Conservation (phyloP, 495 filamentous ascomycete genomes). For the Tuber calosporum region DNA sequence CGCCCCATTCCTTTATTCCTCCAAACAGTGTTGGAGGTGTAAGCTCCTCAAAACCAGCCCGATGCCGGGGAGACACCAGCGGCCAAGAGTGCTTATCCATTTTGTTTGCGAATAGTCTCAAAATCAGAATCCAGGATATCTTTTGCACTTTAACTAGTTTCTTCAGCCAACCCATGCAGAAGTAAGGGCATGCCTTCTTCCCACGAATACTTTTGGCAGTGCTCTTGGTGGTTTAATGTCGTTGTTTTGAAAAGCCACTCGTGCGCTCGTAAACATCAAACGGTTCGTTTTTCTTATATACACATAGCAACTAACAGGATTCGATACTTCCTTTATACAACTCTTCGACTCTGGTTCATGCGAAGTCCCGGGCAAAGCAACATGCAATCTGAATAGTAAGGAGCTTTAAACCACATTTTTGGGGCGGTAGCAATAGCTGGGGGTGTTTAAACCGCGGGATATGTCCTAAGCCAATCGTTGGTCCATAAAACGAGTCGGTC, state of each 20-base stretch:
- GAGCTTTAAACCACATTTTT: background rate
- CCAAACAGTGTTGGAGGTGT: background rate
- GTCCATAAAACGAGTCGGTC: background rate
- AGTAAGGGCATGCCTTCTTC: background rate
- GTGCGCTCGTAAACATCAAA: background rate
- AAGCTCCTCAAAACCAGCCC: background rate
- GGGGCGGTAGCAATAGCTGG: background rate
- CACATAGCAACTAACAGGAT: background rate
- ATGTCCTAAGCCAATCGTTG: background rate
- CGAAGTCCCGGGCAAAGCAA: background rate
- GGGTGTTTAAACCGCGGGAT: background rate
- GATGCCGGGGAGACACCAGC: background rate
- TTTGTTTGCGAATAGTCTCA: background rate
- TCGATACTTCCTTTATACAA: background rate
- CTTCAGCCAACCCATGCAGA: background rate
- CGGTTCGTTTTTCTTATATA: background rate
- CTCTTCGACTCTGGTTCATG: background rate
- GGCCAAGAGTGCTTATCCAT: background rate
- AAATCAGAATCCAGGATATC: background rate
- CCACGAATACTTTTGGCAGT: background rate
- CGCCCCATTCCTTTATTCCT: background rate
- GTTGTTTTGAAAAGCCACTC: background rate
- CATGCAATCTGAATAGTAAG: background rate
- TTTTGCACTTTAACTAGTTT: background rate
- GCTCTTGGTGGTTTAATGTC: background rate